Percentiles rank a stretch among this genome's conserved stretches.
Conservation (phyloP, 768 basidiomycete genomes). For the Trametes villosa region DNA sequence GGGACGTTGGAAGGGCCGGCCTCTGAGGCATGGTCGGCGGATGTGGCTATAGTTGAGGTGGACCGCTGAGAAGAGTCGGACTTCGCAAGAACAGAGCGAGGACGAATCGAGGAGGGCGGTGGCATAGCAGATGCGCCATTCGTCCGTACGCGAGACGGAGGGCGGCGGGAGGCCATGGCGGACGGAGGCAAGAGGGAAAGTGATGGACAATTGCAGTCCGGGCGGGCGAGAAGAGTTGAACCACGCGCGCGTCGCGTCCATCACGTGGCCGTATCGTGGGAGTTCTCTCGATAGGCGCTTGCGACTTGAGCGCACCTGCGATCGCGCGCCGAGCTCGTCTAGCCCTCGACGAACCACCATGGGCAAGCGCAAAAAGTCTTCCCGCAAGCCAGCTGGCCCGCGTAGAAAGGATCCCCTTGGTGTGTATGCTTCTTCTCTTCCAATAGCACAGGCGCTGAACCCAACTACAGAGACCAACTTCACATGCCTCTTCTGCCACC, state of each 20-base stretch:
- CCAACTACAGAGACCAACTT: constrained; percentile 69
- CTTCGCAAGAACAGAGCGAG: constrained; percentile 55
- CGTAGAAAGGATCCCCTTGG: constrained; percentile 76
- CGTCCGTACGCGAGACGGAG: constrained; percentile 46
- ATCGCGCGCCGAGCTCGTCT: neutral
- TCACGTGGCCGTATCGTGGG: constrained; percentile 26
- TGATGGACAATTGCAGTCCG: constrained; percentile 8
- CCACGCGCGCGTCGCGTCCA: constrained; percentile 27
- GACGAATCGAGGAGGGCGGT: constrained; percentile 41
- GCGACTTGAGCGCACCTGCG: neutral
- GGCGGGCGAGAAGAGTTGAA: constrained; percentile 15
- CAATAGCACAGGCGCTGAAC: neutral
- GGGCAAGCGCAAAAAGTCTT: constrained; percentile 92
- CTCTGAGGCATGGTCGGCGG: constrained; percentile 28
- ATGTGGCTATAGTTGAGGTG: constrained; percentile 28
- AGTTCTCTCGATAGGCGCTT: neutral
- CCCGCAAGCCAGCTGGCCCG: constrained; percentile 74
- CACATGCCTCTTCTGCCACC: constrained; percentile 88
- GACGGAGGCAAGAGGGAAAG: constrained; percentile 3
- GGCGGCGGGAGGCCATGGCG: constrained; percentile 68
- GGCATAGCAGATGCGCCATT: constrained; percentile 37
- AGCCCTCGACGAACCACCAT: constrained; percentile 43
- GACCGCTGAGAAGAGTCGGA: constrained; percentile 43
- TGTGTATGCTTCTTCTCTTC: constrained; percentile 38
- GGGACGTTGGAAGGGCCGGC: constrained; percentile 7